Conservation (phyloP, 139 green algal species). For the Chlamydomonas sp. region DNA sequence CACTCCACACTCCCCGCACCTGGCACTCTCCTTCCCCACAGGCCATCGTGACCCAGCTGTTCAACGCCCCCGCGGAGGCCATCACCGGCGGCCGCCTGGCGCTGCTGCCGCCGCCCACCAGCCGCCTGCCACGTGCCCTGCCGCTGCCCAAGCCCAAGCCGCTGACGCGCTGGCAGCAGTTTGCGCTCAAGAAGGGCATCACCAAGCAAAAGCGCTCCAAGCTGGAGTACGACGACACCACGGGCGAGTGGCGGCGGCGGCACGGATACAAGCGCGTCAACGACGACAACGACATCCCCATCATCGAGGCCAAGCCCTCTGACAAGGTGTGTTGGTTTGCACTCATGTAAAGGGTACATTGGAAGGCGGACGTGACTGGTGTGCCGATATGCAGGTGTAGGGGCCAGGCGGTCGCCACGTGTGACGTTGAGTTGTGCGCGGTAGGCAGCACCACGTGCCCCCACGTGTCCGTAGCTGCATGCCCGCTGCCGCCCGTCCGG, state of each 20-base stretch:
- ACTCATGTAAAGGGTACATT: no score
- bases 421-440: no score
- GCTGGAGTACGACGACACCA: constrained; percentile 87
- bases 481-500: no score
- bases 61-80: constrained; percentile 75
- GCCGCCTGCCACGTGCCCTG: constrained; percentile 82
- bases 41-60: constrained; percentile 75
- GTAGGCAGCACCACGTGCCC: no score
- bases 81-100: constrained; percentile 76
- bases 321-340: constrained; percentile 67
- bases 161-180: constrained; percentile 94
- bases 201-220: constrained; percentile 91
- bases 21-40: not conserved
- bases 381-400: no score
- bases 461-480: no score
- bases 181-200: constrained; percentile 96
- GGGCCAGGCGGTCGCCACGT: no score
- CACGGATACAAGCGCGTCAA: constrained; percentile 91
- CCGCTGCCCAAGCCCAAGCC: constrained; percentile 85
- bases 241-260: constrained; percentile 79
- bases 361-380: no score
- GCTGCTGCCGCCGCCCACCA: constrained; percentile 76
- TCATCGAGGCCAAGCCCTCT: constrained; percentile 86
- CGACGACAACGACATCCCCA: constrained; percentile 83
- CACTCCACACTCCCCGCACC: no score